These are phyloP conservation scores for Penstemon davidsonii DNA, from an alignment of 257 asterid genomes.

Conservation along the genomic window DNA sequence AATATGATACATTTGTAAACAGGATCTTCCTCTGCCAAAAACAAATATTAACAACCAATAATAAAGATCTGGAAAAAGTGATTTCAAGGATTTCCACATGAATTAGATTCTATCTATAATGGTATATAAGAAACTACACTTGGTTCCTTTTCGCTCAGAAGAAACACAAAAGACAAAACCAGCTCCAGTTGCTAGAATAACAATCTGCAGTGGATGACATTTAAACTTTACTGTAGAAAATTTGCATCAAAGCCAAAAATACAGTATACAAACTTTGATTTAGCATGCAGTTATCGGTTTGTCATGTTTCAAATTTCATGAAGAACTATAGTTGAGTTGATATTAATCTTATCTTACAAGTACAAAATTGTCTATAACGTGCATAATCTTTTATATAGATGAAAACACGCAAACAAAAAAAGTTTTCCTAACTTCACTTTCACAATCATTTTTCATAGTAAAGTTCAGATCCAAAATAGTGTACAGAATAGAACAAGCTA, in stretches of 20 bases:
- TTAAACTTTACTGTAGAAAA: constrained; percentile 1
- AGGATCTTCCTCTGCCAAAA: background rate
- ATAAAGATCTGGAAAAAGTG: too few species aligned
- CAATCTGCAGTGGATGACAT: background rate
- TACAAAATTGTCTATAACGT: too few species aligned
- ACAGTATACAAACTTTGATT: background rate
- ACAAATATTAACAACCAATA: background rate
- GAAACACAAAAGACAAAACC: background rate
- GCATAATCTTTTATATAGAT: too few species aligned
- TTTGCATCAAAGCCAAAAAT: background rate
- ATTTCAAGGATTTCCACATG: background rate
- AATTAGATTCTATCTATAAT: background rate
- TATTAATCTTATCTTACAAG: too few species aligned
- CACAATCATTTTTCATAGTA: too few species aligned
- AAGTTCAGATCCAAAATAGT: too few species aligned
- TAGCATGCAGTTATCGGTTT: too few species aligned
- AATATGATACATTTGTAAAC: constrained; percentile 8
- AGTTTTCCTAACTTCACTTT: too few species aligned
- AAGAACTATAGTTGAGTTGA: too few species aligned
- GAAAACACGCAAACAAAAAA: too few species aligned
- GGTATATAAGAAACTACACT: background rate
- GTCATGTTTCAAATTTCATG: too few species aligned
- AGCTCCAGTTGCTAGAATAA: background rate
- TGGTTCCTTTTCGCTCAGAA: background rate
- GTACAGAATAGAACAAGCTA: too few species aligned